Evolutionary conservation across 768 basidiomycete genomes (phyloP).

Genomic region (Lentinula sp.): DNA sequence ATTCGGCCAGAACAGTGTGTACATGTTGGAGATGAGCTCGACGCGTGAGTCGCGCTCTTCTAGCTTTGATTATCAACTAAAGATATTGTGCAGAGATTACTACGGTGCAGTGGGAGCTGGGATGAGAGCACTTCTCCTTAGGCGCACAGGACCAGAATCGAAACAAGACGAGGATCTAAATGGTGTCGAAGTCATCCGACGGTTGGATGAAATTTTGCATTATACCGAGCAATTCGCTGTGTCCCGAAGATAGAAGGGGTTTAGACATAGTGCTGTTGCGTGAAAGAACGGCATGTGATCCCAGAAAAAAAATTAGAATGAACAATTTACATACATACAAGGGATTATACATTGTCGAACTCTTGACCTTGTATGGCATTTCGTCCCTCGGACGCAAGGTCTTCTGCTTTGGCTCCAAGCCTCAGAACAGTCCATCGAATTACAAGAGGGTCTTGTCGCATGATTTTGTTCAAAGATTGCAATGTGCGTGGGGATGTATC

Average conservation of each 20-base stretch:
- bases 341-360: neutral
- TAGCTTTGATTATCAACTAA: neutral
- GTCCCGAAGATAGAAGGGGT: slow-evolving; percentile 11
- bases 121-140: slow-evolving; percentile 51
- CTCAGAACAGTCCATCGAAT: slow-evolving; percentile 80
- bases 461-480: slow-evolving; percentile 52
- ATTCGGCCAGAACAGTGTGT: slow-evolving; percentile 40
- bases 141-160: slow-evolving; percentile 37
- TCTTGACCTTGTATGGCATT: slow-evolving; percentile 29
- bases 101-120: slow-evolving; percentile 51
- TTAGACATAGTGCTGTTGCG: neutral
- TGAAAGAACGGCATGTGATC: slow-evolving; percentile 11
- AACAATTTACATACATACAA: neutral
- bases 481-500: slow-evolving; percentile 77
- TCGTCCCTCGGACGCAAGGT: slow-evolving; percentile 51
- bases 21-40: slow-evolving; percentile 74
- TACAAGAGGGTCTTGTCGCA: slow-evolving; percentile 78
- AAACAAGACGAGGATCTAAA: slow-evolving; percentile 37
- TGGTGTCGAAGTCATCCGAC: slow-evolving; percentile 29
- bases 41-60: slow-evolving; percentile 37
- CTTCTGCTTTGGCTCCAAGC: slow-evolving; percentile 66
- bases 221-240: slow-evolving; percentile 11
- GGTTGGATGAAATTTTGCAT: slow-evolving; percentile 11
- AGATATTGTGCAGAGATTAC: slow-evolving; percentile 48
- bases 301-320: neutral